Percentiles rank a stretch among this genome's conserved stretches.
Evolutionary conservation across 345 rosid species (phyloP).

Genomic region (Salix brachista): DNA sequence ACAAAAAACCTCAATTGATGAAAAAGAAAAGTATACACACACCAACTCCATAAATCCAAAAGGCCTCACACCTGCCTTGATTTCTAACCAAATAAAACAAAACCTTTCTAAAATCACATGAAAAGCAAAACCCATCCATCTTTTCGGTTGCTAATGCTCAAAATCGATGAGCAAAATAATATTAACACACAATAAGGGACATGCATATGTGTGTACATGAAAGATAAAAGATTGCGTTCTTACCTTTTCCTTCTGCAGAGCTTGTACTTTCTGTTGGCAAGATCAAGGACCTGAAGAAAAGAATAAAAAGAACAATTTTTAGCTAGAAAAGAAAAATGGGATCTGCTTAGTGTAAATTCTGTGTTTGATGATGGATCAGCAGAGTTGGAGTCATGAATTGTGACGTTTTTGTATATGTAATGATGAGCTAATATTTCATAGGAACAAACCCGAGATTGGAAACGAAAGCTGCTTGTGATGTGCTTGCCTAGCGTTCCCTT

Average conservation of each 20-base stretch:
- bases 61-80: background rate
- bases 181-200: background rate
- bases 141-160: background rate
- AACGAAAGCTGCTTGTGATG: background rate
- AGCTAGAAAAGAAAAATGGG: background rate
- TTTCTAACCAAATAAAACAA: background rate
- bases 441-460: conserved; percentile 22
- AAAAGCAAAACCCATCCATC: background rate
- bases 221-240: background rate
- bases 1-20: background rate
- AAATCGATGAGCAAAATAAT: background rate
- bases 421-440: background rate
- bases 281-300: conserved; percentile 19
- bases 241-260: conserved; percentile 20
- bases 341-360: background rate
- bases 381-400: conserved; percentile 10
- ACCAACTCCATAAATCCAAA: background rate
- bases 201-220: background rate
- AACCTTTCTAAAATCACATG: background rate
- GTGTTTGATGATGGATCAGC: conserved; percentile 13
- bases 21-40: background rate
- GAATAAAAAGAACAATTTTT: background rate
- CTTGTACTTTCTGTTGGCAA: conserved; percentile 10
- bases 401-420: background rate
- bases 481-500: background rate